A percentile compares a stretch with the other conserved stretches of the same genome.
Evolutionary conservation across 2,329 filamentous ascomycete species (phyloP).

Genomic region (Colletotrichum sp.): DNA sequence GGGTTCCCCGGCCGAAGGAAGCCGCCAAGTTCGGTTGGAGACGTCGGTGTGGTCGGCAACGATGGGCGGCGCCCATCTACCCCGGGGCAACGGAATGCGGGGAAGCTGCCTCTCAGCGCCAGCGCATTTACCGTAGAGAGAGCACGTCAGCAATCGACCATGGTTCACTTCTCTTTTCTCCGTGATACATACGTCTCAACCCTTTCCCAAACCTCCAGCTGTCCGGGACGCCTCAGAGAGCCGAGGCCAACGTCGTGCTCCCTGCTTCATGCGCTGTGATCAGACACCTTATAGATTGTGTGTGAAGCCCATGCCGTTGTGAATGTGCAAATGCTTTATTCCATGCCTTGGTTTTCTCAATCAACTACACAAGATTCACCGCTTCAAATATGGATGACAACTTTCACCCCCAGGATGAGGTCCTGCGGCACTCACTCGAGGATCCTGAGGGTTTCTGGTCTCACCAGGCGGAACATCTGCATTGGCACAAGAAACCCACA

Average conservation of each 20-base stretch:
- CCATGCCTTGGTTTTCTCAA: not conserved
- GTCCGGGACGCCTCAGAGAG: not conserved
- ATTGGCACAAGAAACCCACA: constrained; percentile 81
- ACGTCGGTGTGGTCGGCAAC: constrained; percentile 9
- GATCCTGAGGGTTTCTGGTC: constrained; percentile 78
- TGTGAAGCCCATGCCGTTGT: not conserved
- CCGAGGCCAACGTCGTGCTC: not conserved
- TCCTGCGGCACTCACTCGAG: constrained; percentile 63
- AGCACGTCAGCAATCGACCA: constrained; percentile 6
- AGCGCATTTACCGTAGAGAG: not conserved
- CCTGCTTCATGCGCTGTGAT: not conserved
- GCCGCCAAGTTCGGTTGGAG: constrained; percentile 3
- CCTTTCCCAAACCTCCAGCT: not conserved
- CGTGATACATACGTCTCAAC: not conserved
- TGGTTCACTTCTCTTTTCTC: not conserved
- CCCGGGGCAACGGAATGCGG: constrained; percentile 25
- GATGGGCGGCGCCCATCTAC: not conserved
- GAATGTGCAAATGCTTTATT: not conserved
- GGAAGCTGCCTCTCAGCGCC: constrained; percentile 17
- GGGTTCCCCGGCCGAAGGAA: not conserved
- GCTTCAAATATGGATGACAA: constrained; percentile 15
- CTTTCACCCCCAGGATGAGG: constrained; percentile 54
- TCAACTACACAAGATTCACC: not conserved
- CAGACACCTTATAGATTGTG: not conserved
- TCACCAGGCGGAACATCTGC: constrained; percentile 73